Conservation (phyloP, 1,139 yeast genomes). For the Hanseniaspora sp. region DNA sequence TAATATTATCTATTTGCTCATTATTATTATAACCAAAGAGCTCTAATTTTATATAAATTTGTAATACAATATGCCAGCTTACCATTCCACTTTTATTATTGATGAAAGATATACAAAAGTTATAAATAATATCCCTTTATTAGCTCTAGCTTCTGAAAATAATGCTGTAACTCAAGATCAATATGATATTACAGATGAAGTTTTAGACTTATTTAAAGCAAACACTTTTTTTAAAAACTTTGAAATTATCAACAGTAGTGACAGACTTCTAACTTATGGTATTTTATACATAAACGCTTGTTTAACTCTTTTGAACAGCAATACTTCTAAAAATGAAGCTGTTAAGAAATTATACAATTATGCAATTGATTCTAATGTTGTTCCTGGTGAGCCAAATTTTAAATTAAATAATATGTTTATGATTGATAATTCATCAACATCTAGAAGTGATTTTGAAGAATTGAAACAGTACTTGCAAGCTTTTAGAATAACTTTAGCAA, state of each 20-base stretch:
- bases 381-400: constrained; percentile 93
- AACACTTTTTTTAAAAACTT: constrained; percentile 93
- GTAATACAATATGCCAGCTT: constrained; percentile 40
- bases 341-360: constrained; percentile 63
- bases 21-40: no score
- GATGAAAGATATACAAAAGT: constrained; percentile 43
- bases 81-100: constrained; percentile 80
- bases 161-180: constrained; percentile 23
- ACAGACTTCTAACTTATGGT: constrained; percentile 91
- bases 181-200: constrained; percentile 86
- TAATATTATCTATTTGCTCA: no score
- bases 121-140: constrained; percentile 58
- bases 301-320: constrained; percentile 46
- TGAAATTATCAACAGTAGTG: constrained; percentile 93
- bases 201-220: constrained; percentile 83
- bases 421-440: constrained; percentile 32
- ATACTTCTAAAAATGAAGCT: constrained; percentile 51
- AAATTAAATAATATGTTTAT: constrained; percentile 77
- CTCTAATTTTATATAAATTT: no score
- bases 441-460: constrained; percentile 60
- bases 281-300: constrained; percentile 82
- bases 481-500: constrained; percentile 87
- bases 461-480: constrained; percentile 74
- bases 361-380: constrained; percentile 62
- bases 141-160: constrained; percentile 25